Evolutionary conservation across 2,329 filamentous ascomycete genomes (phyloP), one percentile per base, ranked within the genome.

Genomic region (Lasiodiplodia sp.): DNA sequence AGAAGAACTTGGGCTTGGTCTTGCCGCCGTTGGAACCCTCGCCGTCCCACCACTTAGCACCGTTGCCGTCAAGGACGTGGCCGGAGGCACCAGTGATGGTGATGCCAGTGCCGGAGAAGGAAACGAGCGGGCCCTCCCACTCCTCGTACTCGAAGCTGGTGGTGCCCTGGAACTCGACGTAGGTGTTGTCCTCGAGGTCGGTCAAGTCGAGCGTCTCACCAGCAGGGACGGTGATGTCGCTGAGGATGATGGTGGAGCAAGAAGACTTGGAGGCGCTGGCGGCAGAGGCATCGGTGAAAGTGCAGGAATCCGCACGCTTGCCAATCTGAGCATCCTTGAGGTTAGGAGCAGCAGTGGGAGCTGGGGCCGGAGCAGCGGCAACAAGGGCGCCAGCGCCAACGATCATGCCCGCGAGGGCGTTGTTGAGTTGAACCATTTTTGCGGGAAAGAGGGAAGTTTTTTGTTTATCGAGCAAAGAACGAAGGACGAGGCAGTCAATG

Each of bases 61-160:
- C 87, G 70, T 88, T 87, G 0, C 85, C 87, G 68, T 89, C 86
- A 53, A 89, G 79, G 14, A 84, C 79, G 53, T 87, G 82, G 23
- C 85, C 88, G 1, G 79, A 83, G 14, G 83, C 80, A 52, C 88
- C 88, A 67, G 83, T 86, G 74, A 90, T 86, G 70, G 88, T 75
- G 66, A 80, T 73, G 55, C 67, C 69, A 56, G 70, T 79, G 49
- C 89, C 90, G 1, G 85, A 86, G 70, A 91, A 82, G 34, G 84
- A 84, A 72, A 92, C 83, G 16, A 92, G 82, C 56, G 89, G 89
- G 0, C 90, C 89, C 1, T 77, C 76, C 89, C 89, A 92, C 73
- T 89, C 86, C 70, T 87, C 81, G 79, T 90, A 91, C 23, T 83
- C 89, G 74, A 89, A 92, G 66, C 86, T 88, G 21, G 89, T 92